Evolutionary conservation across 2,329 filamentous ascomycete species (phyloP).

Genomic region (Neoscytalidium dimidiatum): DNA sequence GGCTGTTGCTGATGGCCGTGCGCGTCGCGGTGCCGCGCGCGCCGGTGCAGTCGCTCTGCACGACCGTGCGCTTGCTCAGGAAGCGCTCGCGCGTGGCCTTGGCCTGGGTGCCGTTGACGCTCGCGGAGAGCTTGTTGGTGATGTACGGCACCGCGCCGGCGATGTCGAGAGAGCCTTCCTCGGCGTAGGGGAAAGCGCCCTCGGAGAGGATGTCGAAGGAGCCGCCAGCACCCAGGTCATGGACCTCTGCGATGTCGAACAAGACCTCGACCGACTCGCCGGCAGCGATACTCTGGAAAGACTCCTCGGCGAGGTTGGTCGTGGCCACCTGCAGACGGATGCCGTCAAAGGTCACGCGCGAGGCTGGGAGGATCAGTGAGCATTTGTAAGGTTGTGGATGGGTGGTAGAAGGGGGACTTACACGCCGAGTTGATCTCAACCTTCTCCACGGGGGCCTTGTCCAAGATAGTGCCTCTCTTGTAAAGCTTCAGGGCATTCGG

Average conservation of each 20-base stretch:
- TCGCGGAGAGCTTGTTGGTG: slow-evolving; percentile 60
- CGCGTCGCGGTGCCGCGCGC: slow-evolving; percentile 46
- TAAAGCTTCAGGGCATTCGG: slow-evolving; percentile 53
- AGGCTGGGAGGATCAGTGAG: slow-evolving; percentile 30
- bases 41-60: slow-evolving; percentile 56
- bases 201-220: slow-evolving; percentile 57
- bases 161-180: slow-evolving; percentile 54
- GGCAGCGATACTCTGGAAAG: slow-evolving; percentile 52
- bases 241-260: slow-evolving; percentile 59
- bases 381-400: background rate
- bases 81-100: slow-evolving; percentile 50
- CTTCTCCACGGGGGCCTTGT: slow-evolving; percentile 55
- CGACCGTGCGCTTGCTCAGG: slow-evolving; percentile 45
- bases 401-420: slow-evolving; percentile 35
- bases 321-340: slow-evolving; percentile 52
- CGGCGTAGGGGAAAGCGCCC: slow-evolving; percentile 60
- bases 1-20: slow-evolving; percentile 58
- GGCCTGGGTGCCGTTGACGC: slow-evolving; percentile 59
- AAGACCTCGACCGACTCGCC: slow-evolving; percentile 53
- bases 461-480: slow-evolving; percentile 55
- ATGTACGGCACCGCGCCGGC: slow-evolving; percentile 58
- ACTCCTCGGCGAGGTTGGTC: slow-evolving; percentile 49
- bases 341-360: slow-evolving; percentile 54
- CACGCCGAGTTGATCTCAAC: slow-evolving; percentile 52
- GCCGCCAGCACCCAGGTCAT: slow-evolving; percentile 54